Conservation (phyloP, 2,329 filamentous ascomycete genomes). For the Aspergillus sp. region DNA sequence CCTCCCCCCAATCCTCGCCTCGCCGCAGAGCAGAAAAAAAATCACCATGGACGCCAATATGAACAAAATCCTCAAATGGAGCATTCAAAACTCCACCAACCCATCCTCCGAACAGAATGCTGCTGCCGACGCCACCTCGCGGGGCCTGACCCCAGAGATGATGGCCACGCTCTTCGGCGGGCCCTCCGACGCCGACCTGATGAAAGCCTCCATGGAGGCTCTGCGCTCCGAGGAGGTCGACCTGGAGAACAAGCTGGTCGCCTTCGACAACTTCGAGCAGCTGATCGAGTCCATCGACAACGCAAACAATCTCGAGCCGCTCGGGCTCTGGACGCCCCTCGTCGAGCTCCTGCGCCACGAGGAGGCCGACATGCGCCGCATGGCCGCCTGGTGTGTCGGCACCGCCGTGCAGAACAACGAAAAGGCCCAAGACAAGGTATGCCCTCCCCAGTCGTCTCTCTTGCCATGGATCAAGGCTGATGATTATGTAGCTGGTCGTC, state of each 20-base stretch:
- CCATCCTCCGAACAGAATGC: constrained; percentile 30
- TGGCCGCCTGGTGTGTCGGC: constrained; percentile 91
- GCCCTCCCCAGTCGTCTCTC: constrained; percentile 12
- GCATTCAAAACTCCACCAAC: constrained; percentile 60
- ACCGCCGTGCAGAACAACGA: constrained; percentile 96
- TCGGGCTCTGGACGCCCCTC: constrained; percentile 80
- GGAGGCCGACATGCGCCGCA: constrained; percentile 70
- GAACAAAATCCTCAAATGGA: constrained; percentile 79
- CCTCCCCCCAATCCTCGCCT: background rate
- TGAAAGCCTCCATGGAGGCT: constrained; percentile 78
- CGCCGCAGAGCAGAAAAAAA: background rate
- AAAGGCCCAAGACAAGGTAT: constrained; percentile 71
- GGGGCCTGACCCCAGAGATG: constrained; percentile 63
- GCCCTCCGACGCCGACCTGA: constrained; percentile 85
- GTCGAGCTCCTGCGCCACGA: constrained; percentile 66
- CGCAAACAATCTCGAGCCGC: constrained; percentile 82
- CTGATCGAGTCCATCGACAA: constrained; percentile 92
- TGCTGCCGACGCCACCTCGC: constrained; percentile 31
- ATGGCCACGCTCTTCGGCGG: constrained; percentile 76
- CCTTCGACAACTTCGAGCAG: constrained; percentile 94
- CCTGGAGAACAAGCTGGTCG: constrained; percentile 73
- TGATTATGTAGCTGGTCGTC: constrained; percentile 42
- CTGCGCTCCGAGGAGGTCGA: constrained; percentile 65
- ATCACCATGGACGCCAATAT: constrained; percentile 59
- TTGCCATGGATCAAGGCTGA: background rate